Evolutionary conservation across 164 flowering plant genomes (phyloP).

Genomic region (Saururus chinensis): DNA sequence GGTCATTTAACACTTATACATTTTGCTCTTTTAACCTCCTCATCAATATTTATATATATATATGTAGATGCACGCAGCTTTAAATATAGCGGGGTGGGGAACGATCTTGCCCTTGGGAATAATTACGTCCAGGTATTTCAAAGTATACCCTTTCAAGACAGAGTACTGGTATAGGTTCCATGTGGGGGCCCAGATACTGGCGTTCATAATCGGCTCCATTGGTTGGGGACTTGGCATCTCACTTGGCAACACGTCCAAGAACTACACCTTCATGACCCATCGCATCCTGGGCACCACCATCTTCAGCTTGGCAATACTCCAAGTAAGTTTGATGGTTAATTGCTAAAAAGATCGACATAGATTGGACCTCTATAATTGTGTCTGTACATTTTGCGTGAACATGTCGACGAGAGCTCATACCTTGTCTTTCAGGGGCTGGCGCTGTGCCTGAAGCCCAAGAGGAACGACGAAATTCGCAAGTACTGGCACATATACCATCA

Average conservation of each 20-base stretch:
- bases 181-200: conserved; percentile 15
- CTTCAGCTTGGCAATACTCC: conserved; percentile 29
- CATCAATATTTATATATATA: neutral
- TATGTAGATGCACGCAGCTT: conserved; percentile 36
- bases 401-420: neutral
- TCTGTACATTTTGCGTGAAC: neutral
- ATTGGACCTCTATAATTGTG: neutral
- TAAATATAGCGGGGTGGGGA: conserved; percentile 49
- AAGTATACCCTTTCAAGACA: conserved; percentile 5
- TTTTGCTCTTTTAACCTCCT: no score
- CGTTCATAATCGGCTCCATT: conserved; percentile 18
- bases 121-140: conserved; percentile 33
- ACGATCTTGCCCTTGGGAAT: conserved; percentile 30
- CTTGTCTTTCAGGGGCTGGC: conserved; percentile 27
- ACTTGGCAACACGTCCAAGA: conserved; percentile 24
- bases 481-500: conserved; percentile 54
- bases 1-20: no score
- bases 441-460: conserved; percentile 19
- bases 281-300: conserved; percentile 22
- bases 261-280: conserved; percentile 24
- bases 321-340: conserved; percentile 16
- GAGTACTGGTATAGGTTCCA: conserved; percentile 16
- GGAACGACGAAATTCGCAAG: conserved; percentile 19
- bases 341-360: neutral
- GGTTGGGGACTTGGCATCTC: conserved; percentile 31